Conservation (phyloP, 2,329 filamentous ascomycete species). For the Aspergillus sp. region DNA sequence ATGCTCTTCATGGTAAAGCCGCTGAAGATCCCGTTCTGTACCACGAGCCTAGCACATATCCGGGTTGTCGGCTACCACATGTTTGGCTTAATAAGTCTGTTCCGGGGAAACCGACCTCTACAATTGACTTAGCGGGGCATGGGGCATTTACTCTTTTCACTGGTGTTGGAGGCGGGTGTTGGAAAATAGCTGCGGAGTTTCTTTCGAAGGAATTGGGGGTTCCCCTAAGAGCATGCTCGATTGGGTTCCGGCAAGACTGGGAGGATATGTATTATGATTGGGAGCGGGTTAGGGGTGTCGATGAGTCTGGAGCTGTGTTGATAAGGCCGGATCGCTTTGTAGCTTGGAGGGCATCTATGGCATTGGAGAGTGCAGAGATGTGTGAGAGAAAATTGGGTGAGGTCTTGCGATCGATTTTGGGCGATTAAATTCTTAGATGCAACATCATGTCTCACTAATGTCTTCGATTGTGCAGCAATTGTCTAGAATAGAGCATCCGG, state of each 20-base stretch:
- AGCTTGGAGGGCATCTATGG: constrained; percentile 41
- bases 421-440: neutral
- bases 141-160: constrained; percentile 47
- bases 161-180: constrained; percentile 50
- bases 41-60: constrained; percentile 48
- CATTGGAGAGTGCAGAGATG: constrained; percentile 11
- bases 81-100: constrained; percentile 52
- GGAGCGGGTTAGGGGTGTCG: constrained; percentile 47
- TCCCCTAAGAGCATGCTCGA: constrained; percentile 43
- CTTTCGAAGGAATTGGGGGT: constrained; percentile 39
- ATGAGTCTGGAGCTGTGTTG: constrained; percentile 53
- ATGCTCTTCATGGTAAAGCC: constrained; percentile 11
- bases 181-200: constrained; percentile 45
- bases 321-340: constrained; percentile 55
- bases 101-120: constrained; percentile 46
- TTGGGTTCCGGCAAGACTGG: constrained; percentile 54
- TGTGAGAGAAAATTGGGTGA: constrained; percentile 15
- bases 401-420: constrained; percentile 16
- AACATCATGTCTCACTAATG: neutral
- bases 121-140: constrained; percentile 55
- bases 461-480: neutral
- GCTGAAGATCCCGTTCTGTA: constrained; percentile 38
- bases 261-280: constrained; percentile 59
- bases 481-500: neutral
- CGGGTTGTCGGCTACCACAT: constrained; percentile 56